These are phyloP conservation scores for Naumovozyma dairenensis DNA, from an alignment of 805 yeast genomes.

Conservation along the genomic window DNA sequence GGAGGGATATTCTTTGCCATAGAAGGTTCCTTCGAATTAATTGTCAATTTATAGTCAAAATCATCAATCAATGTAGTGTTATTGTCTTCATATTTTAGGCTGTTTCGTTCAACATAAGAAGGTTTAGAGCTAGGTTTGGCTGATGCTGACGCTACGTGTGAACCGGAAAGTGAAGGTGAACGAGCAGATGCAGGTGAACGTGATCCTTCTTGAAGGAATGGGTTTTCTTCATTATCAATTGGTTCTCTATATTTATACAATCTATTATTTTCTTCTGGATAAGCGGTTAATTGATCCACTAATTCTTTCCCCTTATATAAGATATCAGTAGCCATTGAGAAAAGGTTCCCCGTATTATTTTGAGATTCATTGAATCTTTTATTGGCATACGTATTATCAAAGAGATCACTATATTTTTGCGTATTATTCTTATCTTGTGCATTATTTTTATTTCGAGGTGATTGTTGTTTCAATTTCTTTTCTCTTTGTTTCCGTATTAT, in stretches of 20 bases:
- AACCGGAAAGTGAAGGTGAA: background rate
- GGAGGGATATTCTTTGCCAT: background rate
- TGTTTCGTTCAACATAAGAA: background rate
- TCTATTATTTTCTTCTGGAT: constrained; percentile 17
- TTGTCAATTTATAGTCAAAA: background rate
- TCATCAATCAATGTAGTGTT: background rate
- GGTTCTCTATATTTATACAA: constrained; percentile 5
- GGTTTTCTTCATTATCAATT: background rate
- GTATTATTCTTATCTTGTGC: background rate
- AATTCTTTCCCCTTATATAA: constrained; percentile 27
- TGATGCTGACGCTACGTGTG: background rate
- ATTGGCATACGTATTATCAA: constrained; percentile 3
- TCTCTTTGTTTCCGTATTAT: constrained; percentile 2
- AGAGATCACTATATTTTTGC: background rate
- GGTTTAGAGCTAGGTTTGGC: background rate
- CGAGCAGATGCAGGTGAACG: background rate
- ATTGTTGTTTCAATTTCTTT: background rate
- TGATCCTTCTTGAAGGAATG: background rate
- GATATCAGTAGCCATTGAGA: constrained; percentile 22
- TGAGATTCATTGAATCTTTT: constrained; percentile 1
- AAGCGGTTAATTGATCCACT: constrained; percentile 18
- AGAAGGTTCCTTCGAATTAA: background rate
- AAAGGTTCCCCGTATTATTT: constrained; percentile 6
- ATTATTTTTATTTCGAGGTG: background rate
- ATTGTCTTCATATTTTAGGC: background rate